Conservation (phyloP, 805 yeast genomes). For the Tetrapisispora iriomotensis region DNA sequence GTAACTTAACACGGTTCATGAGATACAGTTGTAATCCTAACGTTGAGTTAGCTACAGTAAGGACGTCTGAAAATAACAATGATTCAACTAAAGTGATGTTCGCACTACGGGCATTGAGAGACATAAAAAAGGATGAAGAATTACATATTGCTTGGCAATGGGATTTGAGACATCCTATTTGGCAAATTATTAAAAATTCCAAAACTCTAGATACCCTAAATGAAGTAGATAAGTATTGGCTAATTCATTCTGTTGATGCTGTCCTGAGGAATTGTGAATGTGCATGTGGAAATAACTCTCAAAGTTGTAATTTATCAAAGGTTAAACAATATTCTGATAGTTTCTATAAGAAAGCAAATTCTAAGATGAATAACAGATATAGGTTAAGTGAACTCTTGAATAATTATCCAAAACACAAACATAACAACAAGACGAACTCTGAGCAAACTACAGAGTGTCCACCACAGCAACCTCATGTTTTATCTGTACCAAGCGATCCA, state of each 20-base stretch:
- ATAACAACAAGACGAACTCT: background rate
- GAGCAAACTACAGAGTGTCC: background rate
- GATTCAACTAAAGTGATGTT: constrained; percentile 39
- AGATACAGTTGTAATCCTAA: constrained; percentile 73
- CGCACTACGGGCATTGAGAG: constrained; percentile 45
- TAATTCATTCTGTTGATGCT: constrained; percentile 54
- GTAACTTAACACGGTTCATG: constrained; percentile 62
- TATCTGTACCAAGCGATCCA: background rate
- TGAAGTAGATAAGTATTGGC: constrained; percentile 42
- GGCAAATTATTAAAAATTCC: constrained; percentile 38
- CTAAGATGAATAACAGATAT: constrained; percentile 3
- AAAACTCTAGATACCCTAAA: constrained; percentile 43
- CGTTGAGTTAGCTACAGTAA: constrained; percentile 48
- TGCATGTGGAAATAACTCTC: constrained; percentile 34
- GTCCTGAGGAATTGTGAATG: constrained; percentile 57
- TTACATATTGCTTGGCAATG: constrained; percentile 81
- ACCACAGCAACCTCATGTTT: background rate
- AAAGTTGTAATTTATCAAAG: constrained; percentile 50
- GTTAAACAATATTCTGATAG: constrained; percentile 56
- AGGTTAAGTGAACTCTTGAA: constrained; percentile 3
- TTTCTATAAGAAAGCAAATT: constrained; percentile 12
- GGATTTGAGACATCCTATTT: constrained; percentile 72
- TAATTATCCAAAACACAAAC: background rate
- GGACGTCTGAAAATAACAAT: constrained; percentile 18
- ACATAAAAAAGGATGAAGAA: constrained; percentile 58